Evolutionary conservation across 2,329 filamentous ascomycete species (phyloP), one percentile per base, ranked within the genome.

Genomic region (Trichophaea hybrida): DNA sequence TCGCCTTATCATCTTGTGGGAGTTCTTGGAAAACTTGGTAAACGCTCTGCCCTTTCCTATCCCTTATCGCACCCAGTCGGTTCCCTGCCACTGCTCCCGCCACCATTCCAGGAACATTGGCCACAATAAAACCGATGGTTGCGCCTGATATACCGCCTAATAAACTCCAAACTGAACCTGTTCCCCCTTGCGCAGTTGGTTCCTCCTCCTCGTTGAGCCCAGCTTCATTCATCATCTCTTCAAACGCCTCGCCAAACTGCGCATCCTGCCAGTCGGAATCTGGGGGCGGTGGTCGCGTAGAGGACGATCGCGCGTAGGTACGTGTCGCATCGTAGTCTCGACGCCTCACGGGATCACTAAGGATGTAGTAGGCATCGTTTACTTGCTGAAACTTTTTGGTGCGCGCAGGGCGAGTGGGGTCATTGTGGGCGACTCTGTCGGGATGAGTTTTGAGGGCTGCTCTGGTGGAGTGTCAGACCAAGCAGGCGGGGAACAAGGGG

Each of bases 11-110:
- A 55, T 78, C 78, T 72, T 88, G 85, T 55, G 89, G 89, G 69
- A 98, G 75, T 68, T 95, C 86, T 76, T 88, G 69, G 34, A 91
- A 97, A 13, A 96, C 93, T 33, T 83, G 78, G 73, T 94, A 97
- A 5, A 98, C 93, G 70, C 88, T 94, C 82, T 96, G 97, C 24
- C 90, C 90, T 73, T 83, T 89, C 35, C 86, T 82, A 74, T 98
- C 93, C 59, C 93, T 78, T 17, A 98, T 81, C 5, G 88, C 87
- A 0, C 93, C 93, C n/a, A 97, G 74, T 55, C 90, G 75, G 73
- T 96, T 97, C 8, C 93, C 93, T 0, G 90, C 91, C 1, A 96
- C 90, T 1, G 88, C 88, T 2, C 93, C 93, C 0, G 91, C 91
- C 40, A 97, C 73, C 69, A 91, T 79, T 0, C 93, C 93, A 0